These are phyloP conservation scores for Trichosporon sp. DNA, from an alignment of 1,284 basidiomycete genomes.

Conservation along the genomic window DNA sequence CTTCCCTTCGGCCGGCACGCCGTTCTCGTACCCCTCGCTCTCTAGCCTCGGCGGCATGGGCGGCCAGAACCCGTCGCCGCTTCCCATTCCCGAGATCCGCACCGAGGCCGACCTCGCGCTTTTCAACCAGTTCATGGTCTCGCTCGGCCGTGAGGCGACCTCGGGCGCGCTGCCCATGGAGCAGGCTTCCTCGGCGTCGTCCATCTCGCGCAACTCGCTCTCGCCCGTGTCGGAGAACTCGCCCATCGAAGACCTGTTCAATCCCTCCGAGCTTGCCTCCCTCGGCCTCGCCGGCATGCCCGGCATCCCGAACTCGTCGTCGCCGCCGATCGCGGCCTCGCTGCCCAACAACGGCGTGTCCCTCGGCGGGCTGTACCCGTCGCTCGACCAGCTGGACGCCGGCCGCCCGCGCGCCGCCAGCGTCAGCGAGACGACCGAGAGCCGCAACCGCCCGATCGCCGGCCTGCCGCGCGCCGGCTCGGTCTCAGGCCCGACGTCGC, in stretches of 20 bases:
- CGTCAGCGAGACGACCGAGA: constrained; percentile 6
- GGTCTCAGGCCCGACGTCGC: constrained; percentile 19
- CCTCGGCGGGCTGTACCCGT: constrained; percentile 28
- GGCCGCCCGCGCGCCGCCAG: constrained; percentile 22
- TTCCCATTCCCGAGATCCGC: constrained; percentile 44
- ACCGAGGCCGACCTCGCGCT: constrained; percentile 47
- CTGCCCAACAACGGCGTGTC: constrained; percentile 20
- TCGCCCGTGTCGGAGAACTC: constrained; percentile 44
- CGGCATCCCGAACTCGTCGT: constrained; percentile 35
- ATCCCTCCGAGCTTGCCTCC: constrained; percentile 48
- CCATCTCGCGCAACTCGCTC: constrained; percentile 26
- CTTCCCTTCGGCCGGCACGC: constrained; percentile 36
- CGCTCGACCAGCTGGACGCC: constrained; percentile 6
- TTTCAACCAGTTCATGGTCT: constrained; percentile 51
- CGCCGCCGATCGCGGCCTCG: constrained; percentile 4
- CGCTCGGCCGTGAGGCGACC: constrained; percentile 46
- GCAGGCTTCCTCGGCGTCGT: constrained; percentile 15
- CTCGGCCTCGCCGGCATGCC: constrained; percentile 50
- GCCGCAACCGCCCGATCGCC: constrained; percentile 20
- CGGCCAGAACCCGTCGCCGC: constrained; percentile 14
- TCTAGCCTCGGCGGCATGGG: constrained; percentile 28
- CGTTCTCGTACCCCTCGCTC: constrained; percentile 37
- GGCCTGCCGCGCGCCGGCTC: constrained; percentile 26
- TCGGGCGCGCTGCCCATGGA: constrained; percentile 21
- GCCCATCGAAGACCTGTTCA: constrained; percentile 47